These are phyloP conservation scores for Cudoniella acicularis DNA, from an alignment of 495 filamentous ascomycete genomes.

Conservation along the genomic window DNA sequence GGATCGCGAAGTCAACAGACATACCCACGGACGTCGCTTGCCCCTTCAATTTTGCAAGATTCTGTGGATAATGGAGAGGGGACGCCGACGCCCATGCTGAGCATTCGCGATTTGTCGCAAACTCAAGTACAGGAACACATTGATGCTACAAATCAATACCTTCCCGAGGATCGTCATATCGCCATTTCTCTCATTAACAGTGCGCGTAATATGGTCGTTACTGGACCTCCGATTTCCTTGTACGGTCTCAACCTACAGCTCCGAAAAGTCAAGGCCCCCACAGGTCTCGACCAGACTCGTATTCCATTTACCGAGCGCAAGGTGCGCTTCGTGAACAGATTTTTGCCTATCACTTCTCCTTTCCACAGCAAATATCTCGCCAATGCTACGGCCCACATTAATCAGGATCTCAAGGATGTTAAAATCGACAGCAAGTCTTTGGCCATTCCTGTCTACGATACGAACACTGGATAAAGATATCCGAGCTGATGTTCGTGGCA, in stretches of 20 bases:
- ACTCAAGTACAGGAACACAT: conserved; percentile 89
- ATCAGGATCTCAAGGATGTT: conserved; percentile 82
- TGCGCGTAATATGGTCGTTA: conserved; percentile 93
- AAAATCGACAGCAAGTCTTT: conserved; percentile 63
- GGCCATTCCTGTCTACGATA: conserved; percentile 81
- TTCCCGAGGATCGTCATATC: conserved; percentile 89
- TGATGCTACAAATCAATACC: conserved; percentile 90
- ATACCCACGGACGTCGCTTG: conserved; percentile 88
- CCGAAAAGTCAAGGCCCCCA: conserved; percentile 94
- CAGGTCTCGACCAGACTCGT: conserved; percentile 91
- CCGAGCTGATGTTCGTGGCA: conserved; percentile 52
- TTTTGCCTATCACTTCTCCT: conserved; percentile 93
- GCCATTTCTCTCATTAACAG: conserved; percentile 95
- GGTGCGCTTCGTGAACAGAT: conserved; percentile 92
- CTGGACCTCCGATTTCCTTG: conserved; percentile 89
- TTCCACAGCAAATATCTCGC: conserved; percentile 95
- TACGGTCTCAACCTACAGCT: conserved; percentile 93
- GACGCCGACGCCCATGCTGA: conserved; percentile 92
- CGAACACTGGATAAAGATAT: conserved; percentile 81
- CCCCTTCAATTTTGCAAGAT: conserved; percentile 89
- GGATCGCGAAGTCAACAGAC: conserved; percentile 97
- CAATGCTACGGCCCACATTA: conserved; percentile 71
- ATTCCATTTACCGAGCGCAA: conserved; percentile 95
- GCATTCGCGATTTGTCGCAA: conserved; percentile 85
- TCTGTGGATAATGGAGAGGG: conserved; percentile 93